Conservation (phyloP, 2,329 filamentous ascomycete genomes). For the Alternaria metachromatica region DNA sequence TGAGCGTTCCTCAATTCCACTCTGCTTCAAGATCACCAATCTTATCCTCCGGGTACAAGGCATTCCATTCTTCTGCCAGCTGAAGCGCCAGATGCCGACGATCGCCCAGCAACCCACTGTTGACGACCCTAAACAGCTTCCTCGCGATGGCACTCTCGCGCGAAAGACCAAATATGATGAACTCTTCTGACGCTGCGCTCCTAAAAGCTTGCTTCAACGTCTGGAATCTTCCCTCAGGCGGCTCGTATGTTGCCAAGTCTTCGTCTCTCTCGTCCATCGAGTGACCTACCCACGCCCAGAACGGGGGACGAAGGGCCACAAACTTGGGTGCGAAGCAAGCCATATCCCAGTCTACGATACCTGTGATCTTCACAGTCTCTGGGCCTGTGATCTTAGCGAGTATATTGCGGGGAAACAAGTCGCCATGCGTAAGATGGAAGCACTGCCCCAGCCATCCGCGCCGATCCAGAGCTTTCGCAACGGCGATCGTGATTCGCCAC, state of each 20-base stretch:
- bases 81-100: background rate
- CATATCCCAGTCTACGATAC: conserved; percentile 44
- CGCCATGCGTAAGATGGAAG: conserved; percentile 26
- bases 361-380: conserved; percentile 15
- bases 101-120: background rate
- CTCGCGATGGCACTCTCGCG: background rate
- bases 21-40: background rate
- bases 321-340: conserved; percentile 39
- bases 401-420: conserved; percentile 41
- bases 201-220: background rate
- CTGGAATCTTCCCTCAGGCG: background rate
- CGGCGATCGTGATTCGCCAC: background rate
- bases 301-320: conserved; percentile 11
- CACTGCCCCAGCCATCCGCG: conserved; percentile 2
- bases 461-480: background rate
- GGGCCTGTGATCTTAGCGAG: conserved; percentile 18
- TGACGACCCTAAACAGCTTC: conserved; percentile 1
- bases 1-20: background rate
- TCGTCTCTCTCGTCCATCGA: background rate
- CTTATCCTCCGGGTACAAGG: background rate
- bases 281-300: conserved; percentile 5
- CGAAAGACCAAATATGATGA: background rate
- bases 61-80: background rate
- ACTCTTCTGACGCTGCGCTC: background rate
- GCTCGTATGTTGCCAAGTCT: background rate